Base-by-base conservation (phyloP, 371 early-diverging fungal species). In the Actinomortierella ambigua region DNA sequence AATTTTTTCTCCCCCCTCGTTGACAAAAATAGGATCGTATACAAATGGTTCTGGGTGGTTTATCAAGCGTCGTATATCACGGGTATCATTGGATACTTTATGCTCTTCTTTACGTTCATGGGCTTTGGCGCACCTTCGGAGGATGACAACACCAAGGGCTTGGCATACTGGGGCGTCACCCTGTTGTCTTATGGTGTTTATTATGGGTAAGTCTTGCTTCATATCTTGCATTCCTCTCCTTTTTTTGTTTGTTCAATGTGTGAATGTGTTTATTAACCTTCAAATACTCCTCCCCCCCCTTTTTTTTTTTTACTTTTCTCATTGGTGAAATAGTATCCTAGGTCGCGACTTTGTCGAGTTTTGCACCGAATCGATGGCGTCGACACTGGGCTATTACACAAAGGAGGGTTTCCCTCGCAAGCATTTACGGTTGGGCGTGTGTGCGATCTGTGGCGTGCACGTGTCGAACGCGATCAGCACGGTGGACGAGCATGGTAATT, bases 331-430 rank as follows among this genome's bases (percentile, higher is more conserved):
- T 57, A 88, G 88, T 55, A 87, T 90, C 7, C 81, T 93, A 46
- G 88, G 91, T 47, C 84, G 93, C 40, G 93, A 95, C 77, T 88
- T 91, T 77, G 95, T 93, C 0, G 95, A 93, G 62, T 85, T 92
- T 22, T 88, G 93, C 49, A 81, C 89, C 2, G 92, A 92, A 65
- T 81, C 89, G 34, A 95, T 94, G 95, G 93, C 93, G 18, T 76
- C 88, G 3, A 86, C 88, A 11, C 82, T 92, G 68, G 95, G 93
- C 34, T 88, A 88, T 69, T 88, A 88, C 60, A 84, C 82, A 51
- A 82, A 88, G 65, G 88, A 87, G 43, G 90, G 89, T 14, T 75
- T 90, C 23, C 88, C 90, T 8, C 81, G 78, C 26, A 90, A 88
- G 64, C 85, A 91, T 53, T 76, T 95, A 57, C 82, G 88, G 11